Base-by-base conservation (phyloP, 441 rosid species). In the Mallotus japonicus region DNA sequence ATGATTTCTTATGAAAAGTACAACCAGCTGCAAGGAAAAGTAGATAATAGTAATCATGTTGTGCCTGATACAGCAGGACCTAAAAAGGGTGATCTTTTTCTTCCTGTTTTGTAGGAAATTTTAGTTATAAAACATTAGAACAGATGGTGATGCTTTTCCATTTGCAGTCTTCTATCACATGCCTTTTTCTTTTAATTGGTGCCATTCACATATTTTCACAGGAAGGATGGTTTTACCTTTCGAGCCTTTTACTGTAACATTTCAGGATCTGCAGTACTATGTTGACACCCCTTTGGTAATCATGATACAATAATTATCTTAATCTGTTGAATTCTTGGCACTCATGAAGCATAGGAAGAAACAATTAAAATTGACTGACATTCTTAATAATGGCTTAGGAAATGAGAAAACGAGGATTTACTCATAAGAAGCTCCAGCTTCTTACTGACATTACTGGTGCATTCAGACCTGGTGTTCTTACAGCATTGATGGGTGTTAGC, bases 401-500 rank as follows among this genome's bases (percentile, higher is more conserved):
- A 80, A 85, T 86, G 91, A 83, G 78, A 76, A 80, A 65, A 73
- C 71, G 54, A 55, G 81, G 91, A 34, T 82, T 76, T 70, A 59
- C 75, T 12, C 74, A 77, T 49, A 79, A 75, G 65, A 86, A 80
- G 71, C 83, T 88, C 11, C 89, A 86, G 76, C 86, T 90, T 46
- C 88, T 90, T 24, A 68, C 73, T 16, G 84, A 80, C 55, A 81
- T 90, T 67, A 86, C 85, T 0, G 89, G 92, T 15, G 79, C 86
- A 47, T 85, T 90, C 54, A 81, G 85, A 76, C 92, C 92, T n/a
- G 92, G 95, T 6, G 65, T 87, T 40, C 83, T 90, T 20, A 88
- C 92, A 49, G 95, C 95, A 14, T 50, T 90, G 71, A 88, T 90
- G 92, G 95, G 92, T 19, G 92, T 87, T 24, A 90, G 90, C 74